Percentiles rank a stretch among this genome's conserved stretches.
phyloP scores from a whole-genome alignment of 495 filamentous ascomycete genomes.

The Podospora australis region DNA sequence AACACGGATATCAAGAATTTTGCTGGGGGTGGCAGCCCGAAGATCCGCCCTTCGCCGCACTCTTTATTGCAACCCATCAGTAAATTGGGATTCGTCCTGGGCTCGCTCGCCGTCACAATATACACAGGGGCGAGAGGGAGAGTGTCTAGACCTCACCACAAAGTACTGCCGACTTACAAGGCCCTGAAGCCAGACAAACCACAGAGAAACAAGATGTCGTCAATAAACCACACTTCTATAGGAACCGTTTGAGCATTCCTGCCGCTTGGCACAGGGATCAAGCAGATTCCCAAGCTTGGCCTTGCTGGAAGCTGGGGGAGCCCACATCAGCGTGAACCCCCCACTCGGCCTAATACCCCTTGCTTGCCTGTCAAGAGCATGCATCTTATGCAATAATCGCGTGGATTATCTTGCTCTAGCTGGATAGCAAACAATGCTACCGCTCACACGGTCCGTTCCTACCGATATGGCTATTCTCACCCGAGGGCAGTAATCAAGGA shows the following conservation, averaged over 20 bases:
- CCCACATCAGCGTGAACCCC: constrained; percentile 12
- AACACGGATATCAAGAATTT: neutral
- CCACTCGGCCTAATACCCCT: constrained; percentile 11
- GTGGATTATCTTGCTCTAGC: constrained; percentile 8
- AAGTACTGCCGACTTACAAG: too few relatives aligned
- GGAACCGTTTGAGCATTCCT: neutral
- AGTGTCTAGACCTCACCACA: neutral
- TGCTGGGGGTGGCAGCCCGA: constrained; percentile 4
- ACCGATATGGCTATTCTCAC: constrained; percentile 38
- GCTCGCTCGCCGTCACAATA: too few relatives aligned
- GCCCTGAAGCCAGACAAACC: too few relatives aligned
- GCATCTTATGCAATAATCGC: constrained; percentile 18
- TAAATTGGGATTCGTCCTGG: neutral
- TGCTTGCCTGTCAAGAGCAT: constrained; percentile 8
- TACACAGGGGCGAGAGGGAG: neutral
- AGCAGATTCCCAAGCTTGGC: constrained; percentile 10
- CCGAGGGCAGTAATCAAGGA: constrained; percentile 19
- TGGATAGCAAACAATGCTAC: constrained; percentile 23
- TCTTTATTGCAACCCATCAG: neutral
- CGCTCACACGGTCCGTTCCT: constrained; percentile 39
- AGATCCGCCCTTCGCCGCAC: neutral
- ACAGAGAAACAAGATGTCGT: neutral
- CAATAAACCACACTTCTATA: neutral
- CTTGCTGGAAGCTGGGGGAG: constrained; percentile 8
- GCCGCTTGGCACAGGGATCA: constrained; percentile 12